Evolutionary conservation across 163 green algal species (phyloP), one percentile per base, ranked within the genome.

Genomic region (Scenedesmus sp.): DNA sequence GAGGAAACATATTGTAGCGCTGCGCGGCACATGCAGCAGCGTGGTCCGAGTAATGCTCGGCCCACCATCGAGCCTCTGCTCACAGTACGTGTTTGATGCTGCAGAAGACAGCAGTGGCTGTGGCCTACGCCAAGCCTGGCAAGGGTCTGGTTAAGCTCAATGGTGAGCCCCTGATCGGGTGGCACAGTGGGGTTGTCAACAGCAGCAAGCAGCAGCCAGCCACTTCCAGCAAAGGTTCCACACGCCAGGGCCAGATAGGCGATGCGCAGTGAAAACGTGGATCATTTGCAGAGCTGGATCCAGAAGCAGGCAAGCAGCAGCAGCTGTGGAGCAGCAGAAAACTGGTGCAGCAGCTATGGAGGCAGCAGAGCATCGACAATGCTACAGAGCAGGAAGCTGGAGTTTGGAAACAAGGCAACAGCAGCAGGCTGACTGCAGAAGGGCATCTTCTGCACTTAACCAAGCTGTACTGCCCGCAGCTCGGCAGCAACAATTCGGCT

Each of bases 61-160:
- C 56, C 44, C 59, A 78, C 81, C 81, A 81, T 84, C 82, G 20
- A 42, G 35, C 81, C 37, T 35, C 30, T 37, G 76, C 85, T 89
- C 44, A 79, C 53, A 76, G 40, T 49, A 1, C 46, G 4, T 91
- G 33, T 40, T 85, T 86, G 3, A 6, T 24, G 12, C 44, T 92
- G 94, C 96, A 99, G 98, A 99, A 99, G 95, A 99, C 96, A 91
- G 97, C 98, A 76, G 98, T 99, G 68, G 98, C 98, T 42, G 98
- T 99, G 59, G 98, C 98, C 43, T 96, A 98, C 91, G 96, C 95
- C 92, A 99, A 99, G 96, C 94, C 96, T 44, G 98, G 98, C 68
- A 98, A 96, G 91, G 98, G 98, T 82, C 94, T 99, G 68, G 94
- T 99, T 56, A 98, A 99, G 93, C 95, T 99, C 56, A 99, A 99